Base-by-base conservation (phyloP, 1,139 yeast species). In the Sugiyamaella paludigena region DNA sequence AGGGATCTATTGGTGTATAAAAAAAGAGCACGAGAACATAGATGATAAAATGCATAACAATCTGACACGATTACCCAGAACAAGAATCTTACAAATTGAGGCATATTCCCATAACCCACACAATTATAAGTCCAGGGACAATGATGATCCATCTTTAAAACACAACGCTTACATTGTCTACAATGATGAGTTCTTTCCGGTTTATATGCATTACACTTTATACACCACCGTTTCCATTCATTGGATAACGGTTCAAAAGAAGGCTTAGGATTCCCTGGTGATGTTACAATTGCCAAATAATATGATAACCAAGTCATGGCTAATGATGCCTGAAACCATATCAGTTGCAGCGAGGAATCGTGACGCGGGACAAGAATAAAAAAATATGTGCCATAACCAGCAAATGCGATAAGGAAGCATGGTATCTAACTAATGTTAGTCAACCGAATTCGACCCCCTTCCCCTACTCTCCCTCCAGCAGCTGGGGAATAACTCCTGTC, bases 101-200 rank as follows among this genome's bases (percentile, higher is more conserved):
- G 91, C 67, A 83, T 74, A 63, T 92, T 92, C 1, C 69, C 68
- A 65, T 82, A 83, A 0, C 96, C 96, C 15, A 87, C 89, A 59
- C 95, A 87, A 63, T 85, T 86, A 66, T 79, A 78, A 0, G 94
- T 85, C 95, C 95, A 87, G 0, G 95, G 95, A 52, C 84, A 81
- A 66, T 87, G 95, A 64, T 87, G 95, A 65, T 87, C 95, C 95
- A 87, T 87, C 59, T 77, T 78, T 48, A 86, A 65, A 11, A 87
- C 83, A 62, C 95, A 87, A 33, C 59, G 59, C 31, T 62, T 58
- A 57, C 76, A 72, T 32, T 66, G 63, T 33, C 80, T 80, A 66
- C 95, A 87, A 64, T 87, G 96, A 62, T 87, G 96, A 1, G 87
- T 65, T 43, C 96, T 71, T 60, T 82, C 88, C 0, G 95, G 95